Evolutionary conservation across 805 yeast species (phyloP), one percentile per base, ranked within the genome.

Genomic region (Nakazawaea wyomingensis): DNA sequence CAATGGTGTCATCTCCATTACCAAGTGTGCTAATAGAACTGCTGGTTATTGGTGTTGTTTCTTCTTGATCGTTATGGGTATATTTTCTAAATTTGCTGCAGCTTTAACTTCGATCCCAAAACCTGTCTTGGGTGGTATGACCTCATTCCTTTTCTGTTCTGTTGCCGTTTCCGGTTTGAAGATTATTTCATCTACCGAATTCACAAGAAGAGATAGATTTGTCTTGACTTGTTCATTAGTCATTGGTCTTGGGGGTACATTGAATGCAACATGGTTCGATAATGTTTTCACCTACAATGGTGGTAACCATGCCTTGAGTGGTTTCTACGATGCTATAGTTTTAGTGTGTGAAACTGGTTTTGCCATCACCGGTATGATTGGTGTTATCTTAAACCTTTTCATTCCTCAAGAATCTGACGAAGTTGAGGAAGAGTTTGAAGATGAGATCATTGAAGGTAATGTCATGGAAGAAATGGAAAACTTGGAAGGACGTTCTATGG

Each of bases 1-100:
- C 66, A 90, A 90, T 61, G 96, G 96, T 71, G 96, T 89, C 46
- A 88, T 89, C 51, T 82, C 95, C 33, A 73, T 90, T 60, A 90
- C 96, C 38, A 87, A 86, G 61, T 88, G 96, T 66, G 96, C 96
- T 37, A 81, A 86, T 54, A 76, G 95, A 66, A 69, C 74, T 39
- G 85, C 76, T 27, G 97, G 69, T 43, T 64, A 64, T 52, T 64
- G 69, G 69, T 61, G 67, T 51, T 64, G 69, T 49, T 64, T 86
- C 68, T 86, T 85, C 71, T 66, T 89, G 50, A 56, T 89, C 44
- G 61, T 89, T 47, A 87, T 89, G 95, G 97, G 97, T 32, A 64
- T 89, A 33, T 85, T 89, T 59, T 73, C 95, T 47, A 85, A 86
- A 62, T 86, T 86, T 59, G 89, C 90, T 30, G 95, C 93, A 39